Base-by-base conservation (phyloP, 768 basidiomycete genomes). In the Cystofilobasidium ferigula region DNA sequence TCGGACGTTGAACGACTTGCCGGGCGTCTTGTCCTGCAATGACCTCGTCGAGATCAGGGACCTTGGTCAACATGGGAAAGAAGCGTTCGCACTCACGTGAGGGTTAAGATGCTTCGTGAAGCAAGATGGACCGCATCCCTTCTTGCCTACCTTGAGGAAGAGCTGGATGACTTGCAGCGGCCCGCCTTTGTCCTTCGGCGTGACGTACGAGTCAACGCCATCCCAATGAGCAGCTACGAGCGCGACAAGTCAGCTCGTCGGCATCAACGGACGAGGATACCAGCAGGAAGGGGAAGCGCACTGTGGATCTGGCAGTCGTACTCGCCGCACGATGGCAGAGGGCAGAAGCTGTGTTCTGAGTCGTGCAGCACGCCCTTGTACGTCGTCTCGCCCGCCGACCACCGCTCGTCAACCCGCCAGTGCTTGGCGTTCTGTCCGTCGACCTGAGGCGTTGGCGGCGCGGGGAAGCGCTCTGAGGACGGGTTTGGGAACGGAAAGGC, bases 251-350 rank as follows among this genome's bases (percentile, higher is more conserved):
- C 3, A 56, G 48, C 34, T 10, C 8, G 13, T 45, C 20, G 6
- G 24, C 22, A 9, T 22, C 13, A 12, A 6, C 45, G 45, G 45
- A 48, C 24, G 9, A 9, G 8, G 45, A n/a, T 18, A 35, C 57
- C 20, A 35, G 32, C 18, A 26, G 20, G 32, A 35, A 22, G 8
- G 36, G 28, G 7, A 59, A n/a, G n/a, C 65, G 13, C 8, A 67
- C 65, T 56, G 28, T 67, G 65, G 20, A 53, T 0, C 42, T 60
- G 45, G 45, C 65, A 67, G 45, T 67, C 65, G 42, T 61, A 67
- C 36, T 61, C 65, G n/a, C 40, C 60, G n/a, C 65, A 67, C 12
- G 36, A 32, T 5, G 53, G 47, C 59, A 61, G 35, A 6, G 65
- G 60, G 22, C 65, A 67, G 32, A 67, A 36, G 53, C 38, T 43